These are phyloP conservation scores for Lagenidium giganteum DNA, from an alignment of 352 stramenopile species.

Conservation along the genomic window DNA sequence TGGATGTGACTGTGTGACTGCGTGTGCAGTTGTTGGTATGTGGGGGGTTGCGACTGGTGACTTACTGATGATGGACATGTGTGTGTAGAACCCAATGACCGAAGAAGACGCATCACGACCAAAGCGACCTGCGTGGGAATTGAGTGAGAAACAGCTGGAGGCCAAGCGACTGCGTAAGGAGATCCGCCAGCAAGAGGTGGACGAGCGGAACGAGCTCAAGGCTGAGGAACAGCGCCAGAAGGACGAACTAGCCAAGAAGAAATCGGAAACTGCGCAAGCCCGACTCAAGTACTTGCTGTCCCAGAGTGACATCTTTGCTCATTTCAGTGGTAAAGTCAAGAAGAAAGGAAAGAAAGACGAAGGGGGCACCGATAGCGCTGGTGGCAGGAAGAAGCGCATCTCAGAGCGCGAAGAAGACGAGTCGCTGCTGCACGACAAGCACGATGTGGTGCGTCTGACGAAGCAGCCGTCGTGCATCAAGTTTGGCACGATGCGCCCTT, in stretches of 20 bases:
- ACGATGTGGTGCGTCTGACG: slow-evolving; percentile 88
- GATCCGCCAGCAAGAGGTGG: slow-evolving; percentile 64
- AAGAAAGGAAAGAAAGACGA: slow-evolving; percentile 53
- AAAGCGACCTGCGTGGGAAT: slow-evolving; percentile 38
- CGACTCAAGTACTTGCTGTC: slow-evolving; percentile 93
- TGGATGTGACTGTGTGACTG: too few relatives aligned
- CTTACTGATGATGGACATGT: too few relatives aligned
- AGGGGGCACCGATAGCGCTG: slow-evolving; percentile 42
- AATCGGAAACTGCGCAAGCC: slow-evolving; percentile 74
- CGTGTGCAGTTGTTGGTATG: too few relatives aligned
- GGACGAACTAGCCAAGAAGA: slow-evolving; percentile 69
- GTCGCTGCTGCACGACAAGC: slow-evolving; percentile 63
- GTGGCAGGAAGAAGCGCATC: slow-evolving; percentile 82
- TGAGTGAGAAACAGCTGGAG: slow-evolving; percentile 64
- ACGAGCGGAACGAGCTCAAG: slow-evolving; percentile 69
- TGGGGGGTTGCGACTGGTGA: not conserved
- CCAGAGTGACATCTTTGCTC: slow-evolving; percentile 97
- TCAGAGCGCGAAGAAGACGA: slow-evolving; percentile 83
- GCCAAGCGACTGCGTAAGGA: slow-evolving; percentile 65
- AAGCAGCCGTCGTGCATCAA: slow-evolving; percentile 92
- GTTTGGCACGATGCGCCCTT: slow-evolving; percentile 94
- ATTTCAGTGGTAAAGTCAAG: slow-evolving; percentile 92
- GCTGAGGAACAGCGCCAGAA: slow-evolving; percentile 78
- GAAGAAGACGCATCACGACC: slow-evolving; percentile 31
- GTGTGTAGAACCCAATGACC: slow-evolving; percentile 9